Conservation (phyloP, 345 rosid species). For the Populus deltoides region DNA sequence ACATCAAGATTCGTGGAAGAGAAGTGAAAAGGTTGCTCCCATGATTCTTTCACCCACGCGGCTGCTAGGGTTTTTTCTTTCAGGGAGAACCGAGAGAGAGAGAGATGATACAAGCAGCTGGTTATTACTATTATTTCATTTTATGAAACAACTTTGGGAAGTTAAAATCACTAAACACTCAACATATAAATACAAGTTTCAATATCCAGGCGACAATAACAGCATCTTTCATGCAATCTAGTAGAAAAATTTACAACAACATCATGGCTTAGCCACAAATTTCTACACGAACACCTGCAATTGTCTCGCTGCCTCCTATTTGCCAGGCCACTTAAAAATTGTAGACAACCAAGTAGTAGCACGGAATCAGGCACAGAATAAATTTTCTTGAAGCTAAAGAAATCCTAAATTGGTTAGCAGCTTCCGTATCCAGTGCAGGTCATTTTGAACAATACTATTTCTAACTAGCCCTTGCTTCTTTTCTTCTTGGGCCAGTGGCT, state of each 20-base stretch:
- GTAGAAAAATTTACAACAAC: not conserved
- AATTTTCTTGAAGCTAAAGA: slow-evolving; percentile 19
- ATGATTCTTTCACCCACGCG: too few relatives aligned
- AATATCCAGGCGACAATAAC: not conserved
- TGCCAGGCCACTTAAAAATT: slow-evolving; percentile 7
- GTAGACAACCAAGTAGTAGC: not conserved
- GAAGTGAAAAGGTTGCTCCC: too few relatives aligned
- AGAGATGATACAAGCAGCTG: too few relatives aligned
- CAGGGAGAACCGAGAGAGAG: too few relatives aligned
- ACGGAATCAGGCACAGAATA: not conserved
- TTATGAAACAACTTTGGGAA: too few relatives aligned
- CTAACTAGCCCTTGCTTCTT: slow-evolving; percentile 22
- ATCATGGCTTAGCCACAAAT: not conserved
- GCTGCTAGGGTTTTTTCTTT: too few relatives aligned
- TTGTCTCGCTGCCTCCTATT: not conserved
- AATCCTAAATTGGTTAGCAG: slow-evolving; percentile 53
- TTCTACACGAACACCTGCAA: not conserved
- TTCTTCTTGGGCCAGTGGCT: slow-evolving; percentile 18
- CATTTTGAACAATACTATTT: slow-evolving; percentile 33
- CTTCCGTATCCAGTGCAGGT: slow-evolving; percentile 70
- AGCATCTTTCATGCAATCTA: not conserved
- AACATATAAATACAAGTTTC: not conserved
- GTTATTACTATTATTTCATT: too few relatives aligned
- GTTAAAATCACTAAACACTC: too few relatives aligned
- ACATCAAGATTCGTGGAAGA: too few relatives aligned